Evolutionary conservation across 352 stramenopile genomes (phyloP).

Genomic region (Ophiocytium majus): DNA sequence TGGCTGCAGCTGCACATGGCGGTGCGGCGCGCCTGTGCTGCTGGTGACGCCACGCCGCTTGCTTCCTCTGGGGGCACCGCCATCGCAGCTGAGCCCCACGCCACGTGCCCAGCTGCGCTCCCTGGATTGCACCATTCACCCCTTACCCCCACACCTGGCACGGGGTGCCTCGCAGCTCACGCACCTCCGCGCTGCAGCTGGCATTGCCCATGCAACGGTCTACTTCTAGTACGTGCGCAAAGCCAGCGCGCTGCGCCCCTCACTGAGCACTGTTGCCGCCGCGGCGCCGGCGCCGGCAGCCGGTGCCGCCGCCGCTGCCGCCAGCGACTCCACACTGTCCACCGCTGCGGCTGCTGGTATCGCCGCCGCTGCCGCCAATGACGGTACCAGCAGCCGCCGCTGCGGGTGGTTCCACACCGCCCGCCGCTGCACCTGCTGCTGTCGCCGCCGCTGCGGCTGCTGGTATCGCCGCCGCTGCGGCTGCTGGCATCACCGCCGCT

Average conservation of each 20-base stretch:
- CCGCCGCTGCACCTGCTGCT: neutral
- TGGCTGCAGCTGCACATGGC: no score
- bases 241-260: neutral
- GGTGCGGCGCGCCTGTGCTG: no score
- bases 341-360: neutral
- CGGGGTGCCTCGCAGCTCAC: neutral
- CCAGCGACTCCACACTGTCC: neutral
- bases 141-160: no score
- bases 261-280: neutral
- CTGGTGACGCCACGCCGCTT: no score
- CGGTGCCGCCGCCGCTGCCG: neutral
- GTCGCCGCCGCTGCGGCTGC: neutral
- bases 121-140: no score
- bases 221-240: neutral
- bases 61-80: no score
- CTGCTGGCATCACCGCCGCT: conserved; percentile 2
- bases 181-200: neutral
- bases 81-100: no score
- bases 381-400: neutral
- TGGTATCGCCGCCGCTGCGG: neutral
- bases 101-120: no score
- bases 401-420: neutral
- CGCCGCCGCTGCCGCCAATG: neutral
- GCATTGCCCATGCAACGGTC: neutral
- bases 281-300: neutral